Base-by-base conservation (phyloP, 257 asterid species). In the Salvia hispanica region DNA sequence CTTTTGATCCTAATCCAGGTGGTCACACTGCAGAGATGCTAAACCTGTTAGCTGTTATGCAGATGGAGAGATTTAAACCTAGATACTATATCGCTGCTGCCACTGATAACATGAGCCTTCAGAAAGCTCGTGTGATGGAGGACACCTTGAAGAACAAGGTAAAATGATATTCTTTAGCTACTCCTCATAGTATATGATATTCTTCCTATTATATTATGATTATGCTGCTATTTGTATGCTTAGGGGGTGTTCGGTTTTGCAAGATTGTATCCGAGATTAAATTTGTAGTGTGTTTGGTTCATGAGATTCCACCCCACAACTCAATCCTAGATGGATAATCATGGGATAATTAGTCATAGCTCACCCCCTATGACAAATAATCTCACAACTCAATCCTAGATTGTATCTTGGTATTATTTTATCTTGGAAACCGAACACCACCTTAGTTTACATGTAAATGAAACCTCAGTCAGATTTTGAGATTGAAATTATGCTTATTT, bases 11-110 rank as follows among this genome's bases (percentile, higher is more conserved):
- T 53, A 31, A 50, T 76, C 55, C 66, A 92, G 98, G 98, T 52
- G 99, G 99, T 33, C 99, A 93, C 82, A 90, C 97, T 4, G 97
- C 99, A 0, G 99, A 93, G 79, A 90, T 93, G 99, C 50, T 93
- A 71, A 86, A 90, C 69, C 74, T 94, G 66, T 82, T 94, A 36
- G 73, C 76, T 50, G 92, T 80, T 62, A 79, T 94, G 77, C 87
- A 87, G 81, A 83, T 79, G 72, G 87, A 84, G 16, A 81, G 78
- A 79, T 86, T 88, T 74, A 77, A 76, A 73, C 89, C 95, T 0
- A 85, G 97, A 59, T 83, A 81, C 70, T 93, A 88, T 70, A 72
- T 93, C 44, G 99, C 95, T 62, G 99, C 99, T 72, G 95, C 95
- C 50, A 90, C 97, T 57, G 99, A 93, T 83, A 88, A 87, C 59